phyloP scores from a whole-genome alignment of 2,329 filamentous ascomycete genomes.

The Torrubiellomyces zombiae region DNA sequence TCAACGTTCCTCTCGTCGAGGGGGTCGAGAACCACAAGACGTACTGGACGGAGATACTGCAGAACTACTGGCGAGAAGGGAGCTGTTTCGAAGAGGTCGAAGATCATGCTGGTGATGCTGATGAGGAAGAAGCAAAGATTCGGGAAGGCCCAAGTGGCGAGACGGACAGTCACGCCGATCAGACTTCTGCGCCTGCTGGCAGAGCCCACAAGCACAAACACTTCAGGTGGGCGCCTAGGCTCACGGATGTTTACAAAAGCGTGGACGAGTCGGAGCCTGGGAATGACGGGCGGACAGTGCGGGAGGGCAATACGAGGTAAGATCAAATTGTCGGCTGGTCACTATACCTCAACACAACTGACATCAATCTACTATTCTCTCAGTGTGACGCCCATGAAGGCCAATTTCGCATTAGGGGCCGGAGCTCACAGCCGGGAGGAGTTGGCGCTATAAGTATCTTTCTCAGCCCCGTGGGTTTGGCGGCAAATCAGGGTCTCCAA shows the following conservation, averaged over 20 bases:
- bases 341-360: too few relatives aligned
- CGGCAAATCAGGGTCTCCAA: too few relatives aligned
- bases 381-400: slow-evolving; percentile 78
- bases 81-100: slow-evolving; percentile 76
- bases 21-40: slow-evolving; percentile 56
- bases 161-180: slow-evolving; percentile 15
- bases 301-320: slow-evolving; percentile 72
- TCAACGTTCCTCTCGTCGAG: slow-evolving; percentile 77
- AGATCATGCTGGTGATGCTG: slow-evolving; percentile 44
- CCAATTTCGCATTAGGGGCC: slow-evolving; percentile 73
- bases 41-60: slow-evolving; percentile 70
- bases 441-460: slow-evolving; percentile 63
- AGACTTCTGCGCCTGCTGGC: neutral
- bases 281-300: slow-evolving; percentile 86
- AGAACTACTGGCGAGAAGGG: slow-evolving; percentile 77
- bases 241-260: slow-evolving; percentile 72
- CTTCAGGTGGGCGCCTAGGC: slow-evolving; percentile 87
- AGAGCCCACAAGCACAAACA: slow-evolving; percentile 57
- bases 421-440: slow-evolving; percentile 49
- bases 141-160: slow-evolving; percentile 44
- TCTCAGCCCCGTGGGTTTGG: too few relatives aligned
- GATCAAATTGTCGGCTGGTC: too few relatives aligned
- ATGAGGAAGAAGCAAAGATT: slow-evolving; percentile 57
- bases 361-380: slow-evolving; percentile 1
- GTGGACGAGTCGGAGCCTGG: slow-evolving; percentile 66